Percentiles rank a stretch among this genome's conserved stretches.
Conservation (phyloP, 306 rosid species). For the Echinosophora koreensis region DNA sequence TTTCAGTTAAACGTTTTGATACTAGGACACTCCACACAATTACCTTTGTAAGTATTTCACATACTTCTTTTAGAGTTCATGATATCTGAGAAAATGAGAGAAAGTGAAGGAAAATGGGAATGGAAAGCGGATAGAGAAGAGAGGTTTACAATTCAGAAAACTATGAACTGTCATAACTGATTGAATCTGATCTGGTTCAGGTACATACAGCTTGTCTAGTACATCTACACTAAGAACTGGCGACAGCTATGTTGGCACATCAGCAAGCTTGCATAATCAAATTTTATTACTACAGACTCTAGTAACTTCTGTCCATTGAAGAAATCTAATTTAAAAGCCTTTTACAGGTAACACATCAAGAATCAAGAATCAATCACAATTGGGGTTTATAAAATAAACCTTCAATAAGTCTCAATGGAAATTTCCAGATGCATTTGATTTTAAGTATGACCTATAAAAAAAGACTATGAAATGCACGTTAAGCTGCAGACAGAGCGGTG, state of each 20-base stretch:
- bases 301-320: conserved; percentile 12
- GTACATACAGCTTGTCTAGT: too few relatives aligned
- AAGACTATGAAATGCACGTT: conserved; percentile 24
- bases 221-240: background rate
- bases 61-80: background rate
- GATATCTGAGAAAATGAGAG: too few relatives aligned
- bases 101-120: too few relatives aligned
- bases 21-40: background rate
- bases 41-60: conserved; percentile 15
- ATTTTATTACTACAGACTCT: background rate
- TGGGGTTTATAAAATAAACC: conserved; percentile 3
- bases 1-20: conserved; percentile 1
- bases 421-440: conserved; percentile 20
- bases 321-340: conserved; percentile 19
- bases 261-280: background rate
- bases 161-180: too few relatives aligned
- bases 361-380: conserved; percentile 29
- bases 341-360: conserved; percentile 6
- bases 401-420: conserved; percentile 17
- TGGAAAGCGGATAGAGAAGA: too few relatives aligned
- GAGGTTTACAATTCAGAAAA: too few relatives aligned
- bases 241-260: background rate
- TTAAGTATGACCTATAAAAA: conserved; percentile 10
- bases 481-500: conserved; percentile 21
- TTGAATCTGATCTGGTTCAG: too few relatives aligned